These are phyloP conservation scores for Arbutus unedo DNA, from an alignment of 148 eudicot species.

Conservation along the genomic window DNA sequence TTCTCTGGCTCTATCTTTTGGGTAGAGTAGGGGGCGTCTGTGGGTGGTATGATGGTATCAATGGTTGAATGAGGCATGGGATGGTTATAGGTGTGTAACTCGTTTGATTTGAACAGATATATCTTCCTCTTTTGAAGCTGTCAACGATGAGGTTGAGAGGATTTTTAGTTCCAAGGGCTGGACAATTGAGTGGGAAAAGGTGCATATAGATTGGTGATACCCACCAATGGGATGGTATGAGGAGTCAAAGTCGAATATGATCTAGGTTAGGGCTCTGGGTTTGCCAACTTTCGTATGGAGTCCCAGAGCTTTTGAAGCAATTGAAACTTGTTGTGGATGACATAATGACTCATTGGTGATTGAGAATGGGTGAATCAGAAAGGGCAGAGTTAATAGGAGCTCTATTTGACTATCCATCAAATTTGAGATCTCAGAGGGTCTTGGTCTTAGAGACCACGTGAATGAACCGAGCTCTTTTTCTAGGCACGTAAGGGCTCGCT, in stretches of 20 bases:
- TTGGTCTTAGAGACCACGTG: too few relatives aligned
- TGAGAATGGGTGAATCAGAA: not conserved
- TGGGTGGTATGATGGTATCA: not conserved
- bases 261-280: not conserved
- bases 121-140: not conserved
- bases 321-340: not conserved
- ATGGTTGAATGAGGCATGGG: not conserved
- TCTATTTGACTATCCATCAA: too few relatives aligned
- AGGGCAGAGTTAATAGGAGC: too few relatives aligned
- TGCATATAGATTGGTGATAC: not conserved
- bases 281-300: not conserved
- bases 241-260: not conserved
- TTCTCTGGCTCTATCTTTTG: not conserved
- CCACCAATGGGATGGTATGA: not conserved
- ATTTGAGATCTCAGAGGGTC: too few relatives aligned
- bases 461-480: too few relatives aligned
- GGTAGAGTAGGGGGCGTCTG: not conserved
- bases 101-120: not conserved
- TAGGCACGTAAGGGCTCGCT: too few relatives aligned
- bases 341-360: not conserved
- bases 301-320: not conserved
- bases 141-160: not conserved
- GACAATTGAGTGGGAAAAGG: not conserved
- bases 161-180: not conserved
- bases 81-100: not conserved